Conservation (phyloP, 2,329 filamentous ascomycete genomes). For the Penicillium sp. region DNA sequence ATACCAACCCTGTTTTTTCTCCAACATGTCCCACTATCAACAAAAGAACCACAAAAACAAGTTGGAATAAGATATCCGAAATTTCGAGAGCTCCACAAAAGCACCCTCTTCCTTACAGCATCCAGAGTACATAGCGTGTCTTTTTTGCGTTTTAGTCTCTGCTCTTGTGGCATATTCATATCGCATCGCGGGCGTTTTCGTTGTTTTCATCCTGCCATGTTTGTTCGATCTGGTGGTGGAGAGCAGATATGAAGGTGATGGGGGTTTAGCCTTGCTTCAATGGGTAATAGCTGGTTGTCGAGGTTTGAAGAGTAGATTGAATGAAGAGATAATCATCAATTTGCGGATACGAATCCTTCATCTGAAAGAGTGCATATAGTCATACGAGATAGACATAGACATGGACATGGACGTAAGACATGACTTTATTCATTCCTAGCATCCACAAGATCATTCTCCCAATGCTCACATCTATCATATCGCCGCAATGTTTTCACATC, state of each 20-base stretch:
- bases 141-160: constrained; percentile 1
- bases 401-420: not conserved
- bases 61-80: constrained; percentile 9
- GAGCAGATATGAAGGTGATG: not conserved
- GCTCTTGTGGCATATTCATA: constrained; percentile 14
- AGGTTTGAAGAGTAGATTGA: not conserved
- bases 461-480: not conserved
- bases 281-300: too few species aligned
- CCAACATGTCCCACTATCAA: constrained; percentile 4
- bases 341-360: not conserved
- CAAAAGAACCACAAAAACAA: constrained; percentile 6
- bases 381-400: not conserved
- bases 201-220: not conserved
- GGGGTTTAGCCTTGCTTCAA: too few species aligned
- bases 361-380: too few species aligned
- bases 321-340: not conserved
- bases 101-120: not conserved
- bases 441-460: not conserved
- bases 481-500: not conserved
- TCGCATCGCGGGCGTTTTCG: constrained; percentile 11
- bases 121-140: constrained; percentile 12
- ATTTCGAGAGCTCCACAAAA: constrained; percentile 8
- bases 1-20: constrained; percentile 20
- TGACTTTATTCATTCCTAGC: constrained; percentile 7
- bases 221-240: not conserved